Evolutionary conservation across 1,139 yeast genomes (phyloP).

Genomic region (Protomyces inundatus): DNA sequence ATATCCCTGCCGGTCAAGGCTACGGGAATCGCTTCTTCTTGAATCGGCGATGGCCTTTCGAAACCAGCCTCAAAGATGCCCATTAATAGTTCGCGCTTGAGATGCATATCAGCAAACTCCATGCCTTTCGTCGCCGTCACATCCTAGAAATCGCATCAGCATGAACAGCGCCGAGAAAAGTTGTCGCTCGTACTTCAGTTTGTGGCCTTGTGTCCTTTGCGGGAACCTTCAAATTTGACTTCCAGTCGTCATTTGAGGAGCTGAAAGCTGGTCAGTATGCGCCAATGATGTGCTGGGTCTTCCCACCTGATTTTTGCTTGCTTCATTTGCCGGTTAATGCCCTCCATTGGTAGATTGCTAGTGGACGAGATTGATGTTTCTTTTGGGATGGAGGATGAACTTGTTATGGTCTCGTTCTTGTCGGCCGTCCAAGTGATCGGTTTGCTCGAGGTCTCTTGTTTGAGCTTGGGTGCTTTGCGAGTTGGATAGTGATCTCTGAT

Average conservation of each 20-base stretch:
- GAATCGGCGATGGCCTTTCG: conserved; percentile 97
- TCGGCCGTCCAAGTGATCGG: no score
- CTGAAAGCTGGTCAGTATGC: not conserved
- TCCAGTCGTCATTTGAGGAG: not conserved
- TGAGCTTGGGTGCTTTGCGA: no score
- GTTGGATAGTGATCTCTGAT: no score
- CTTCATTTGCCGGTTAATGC: not conserved
- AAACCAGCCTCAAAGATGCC: conserved; percentile 99
- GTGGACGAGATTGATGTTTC: no score
- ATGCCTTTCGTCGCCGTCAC: conserved; percentile 87
- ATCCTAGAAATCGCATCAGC: conserved; percentile 44
- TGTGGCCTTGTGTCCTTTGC: conserved; percentile 28
- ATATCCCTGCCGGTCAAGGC: conserved; percentile 95
- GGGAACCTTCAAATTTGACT: conserved; percentile 22
- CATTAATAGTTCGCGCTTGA: conserved; percentile 74
- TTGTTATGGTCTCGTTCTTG: no score
- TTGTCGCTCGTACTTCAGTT: conserved; percentile 7
- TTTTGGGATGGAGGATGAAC: no score
- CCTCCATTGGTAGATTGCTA: not conserved
- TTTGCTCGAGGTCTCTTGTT: no score
- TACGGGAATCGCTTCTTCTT: conserved; percentile 94
- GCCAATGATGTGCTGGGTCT: not conserved
- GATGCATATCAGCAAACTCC: conserved; percentile 65
- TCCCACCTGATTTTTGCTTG: not conserved
- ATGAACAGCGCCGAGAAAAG: not conserved